Percentiles rank a stretch among this genome's conserved stretches.
phyloP scores from a whole-genome alignment of 192 early-diverging fungal genomes.

The Piromyces finnis region DNA sequence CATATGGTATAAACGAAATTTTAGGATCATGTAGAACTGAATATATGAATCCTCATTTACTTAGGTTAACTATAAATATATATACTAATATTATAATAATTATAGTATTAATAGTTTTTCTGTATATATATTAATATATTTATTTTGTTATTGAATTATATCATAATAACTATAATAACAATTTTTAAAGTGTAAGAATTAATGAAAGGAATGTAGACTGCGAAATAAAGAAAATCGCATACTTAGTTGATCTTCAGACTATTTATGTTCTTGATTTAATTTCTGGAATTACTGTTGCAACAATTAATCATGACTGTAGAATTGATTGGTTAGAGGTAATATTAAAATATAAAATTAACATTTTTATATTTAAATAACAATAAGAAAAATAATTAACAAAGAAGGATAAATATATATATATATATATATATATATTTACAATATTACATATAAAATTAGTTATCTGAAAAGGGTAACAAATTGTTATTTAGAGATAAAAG shows the following conservation, averaged over 20 bases:
- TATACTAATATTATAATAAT: background rate
- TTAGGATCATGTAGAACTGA: conserved; percentile 40
- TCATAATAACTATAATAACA: no score
- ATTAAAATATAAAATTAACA: no score
- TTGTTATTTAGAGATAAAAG: conserved; percentile 38
- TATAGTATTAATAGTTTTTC: no score
- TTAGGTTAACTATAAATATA: conserved; percentile 10
- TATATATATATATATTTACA: no score
- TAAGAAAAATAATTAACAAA: no score
- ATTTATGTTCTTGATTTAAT: conserved; percentile 34
- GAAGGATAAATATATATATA: no score
- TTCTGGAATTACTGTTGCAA: conserved; percentile 14
- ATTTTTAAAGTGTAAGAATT: conserved; percentile 33
- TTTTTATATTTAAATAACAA: no score
- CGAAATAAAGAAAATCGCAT: conserved; percentile 36
- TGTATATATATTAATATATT: background rate
- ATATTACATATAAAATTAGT: no score
- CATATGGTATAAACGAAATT: conserved; percentile 42
- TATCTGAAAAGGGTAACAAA: conserved; percentile 44
- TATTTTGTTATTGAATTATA: background rate
- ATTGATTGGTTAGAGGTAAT: conserved; percentile 43
- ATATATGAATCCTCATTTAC: conserved; percentile 42
- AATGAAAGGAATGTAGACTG: conserved; percentile 34
- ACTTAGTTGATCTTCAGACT: conserved; percentile 39
- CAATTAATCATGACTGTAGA: conserved; percentile 29